Evolutionary conservation across 208 protist species (phyloP).

Genomic region (Wallacemonas collosoma): DNA sequence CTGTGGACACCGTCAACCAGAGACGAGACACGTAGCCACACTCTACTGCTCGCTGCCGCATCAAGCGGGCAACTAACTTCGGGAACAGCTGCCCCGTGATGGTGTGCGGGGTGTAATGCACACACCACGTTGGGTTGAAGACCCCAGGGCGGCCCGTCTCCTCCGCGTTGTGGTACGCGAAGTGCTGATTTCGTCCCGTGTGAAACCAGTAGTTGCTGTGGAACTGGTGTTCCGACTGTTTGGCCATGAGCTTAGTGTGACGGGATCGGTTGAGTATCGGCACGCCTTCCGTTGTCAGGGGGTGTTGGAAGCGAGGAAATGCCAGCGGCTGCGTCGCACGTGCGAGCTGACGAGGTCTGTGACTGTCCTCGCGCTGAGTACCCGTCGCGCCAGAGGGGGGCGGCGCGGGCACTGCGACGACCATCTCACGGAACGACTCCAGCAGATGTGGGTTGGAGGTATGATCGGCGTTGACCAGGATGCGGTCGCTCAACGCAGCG

Average conservation of each 20-base stretch:
- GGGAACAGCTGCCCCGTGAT: conserved; percentile 55
- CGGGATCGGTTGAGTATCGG: conserved; percentile 27
- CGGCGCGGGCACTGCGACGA: conserved; percentile 23
- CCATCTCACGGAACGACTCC: conserved; percentile 53
- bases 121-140: conserved; percentile 72
- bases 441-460: conserved; percentile 63
- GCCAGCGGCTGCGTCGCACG: conserved; percentile 5
- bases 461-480: conserved; percentile 75
- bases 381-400: too few relatives aligned
- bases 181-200: neutral
- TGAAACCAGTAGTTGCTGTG: conserved; percentile 67
- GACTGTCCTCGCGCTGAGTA: neutral
- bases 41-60: conserved; percentile 62
- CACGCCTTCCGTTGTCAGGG: conserved; percentile 33
- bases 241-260: conserved; percentile 17
- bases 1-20: conserved; percentile 67
- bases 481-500: conserved; percentile 29
- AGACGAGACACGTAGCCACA: conserved; percentile 80
- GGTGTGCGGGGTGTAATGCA: conserved; percentile 62
- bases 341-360: neutral
- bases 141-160: conserved; percentile 43
- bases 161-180: conserved; percentile 39
- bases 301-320: conserved; percentile 31
- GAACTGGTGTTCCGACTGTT: conserved; percentile 20
- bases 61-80: conserved; percentile 27